These are phyloP conservation scores for Hericium alpestre DNA, from an alignment of 768 basidiomycete genomes.

Conservation along the genomic window DNA sequence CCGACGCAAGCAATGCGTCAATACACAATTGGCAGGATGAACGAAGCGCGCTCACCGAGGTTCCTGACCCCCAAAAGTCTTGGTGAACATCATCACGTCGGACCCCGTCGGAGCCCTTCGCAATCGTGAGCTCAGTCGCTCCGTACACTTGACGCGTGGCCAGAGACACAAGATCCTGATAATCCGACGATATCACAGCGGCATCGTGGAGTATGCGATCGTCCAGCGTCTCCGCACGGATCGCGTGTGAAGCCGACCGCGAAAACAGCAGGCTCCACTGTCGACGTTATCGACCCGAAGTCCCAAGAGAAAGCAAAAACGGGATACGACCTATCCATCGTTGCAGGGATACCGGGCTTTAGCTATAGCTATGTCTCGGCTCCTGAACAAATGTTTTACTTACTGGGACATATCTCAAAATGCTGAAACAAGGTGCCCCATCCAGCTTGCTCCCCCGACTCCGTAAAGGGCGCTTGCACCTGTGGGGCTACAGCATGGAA, in stretches of 20 bases:
- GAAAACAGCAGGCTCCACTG: background rate
- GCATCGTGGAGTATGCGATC: background rate
- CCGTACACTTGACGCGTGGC: slow-evolving; percentile 1
- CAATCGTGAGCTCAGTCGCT: slow-evolving; percentile 9
- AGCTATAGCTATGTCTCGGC: background rate
- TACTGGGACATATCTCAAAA: background rate
- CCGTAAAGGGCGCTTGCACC: background rate
- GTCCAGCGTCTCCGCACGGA: slow-evolving; percentile 5
- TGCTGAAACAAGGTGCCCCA: slow-evolving; percentile 1
- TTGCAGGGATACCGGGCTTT: background rate
- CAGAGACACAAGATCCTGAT: slow-evolving; percentile 1
- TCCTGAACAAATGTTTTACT: too few relatives aligned
- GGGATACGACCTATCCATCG: background rate
- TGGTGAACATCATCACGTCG: slow-evolving; percentile 15
- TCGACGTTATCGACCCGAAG: background rate
- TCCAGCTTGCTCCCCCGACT: background rate
- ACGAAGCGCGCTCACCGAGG: background rate
- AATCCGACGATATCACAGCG: background rate
- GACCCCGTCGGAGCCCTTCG: slow-evolving; percentile 1
- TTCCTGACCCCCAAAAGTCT: background rate
- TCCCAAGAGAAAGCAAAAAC: background rate
- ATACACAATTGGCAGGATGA: background rate
- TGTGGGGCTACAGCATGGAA: background rate
- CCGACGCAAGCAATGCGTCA: background rate
- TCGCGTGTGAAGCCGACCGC: background rate